phyloP scores from a whole-genome alignment of 1,284 basidiomycete species.

The Coniferiporia weirii region DNA sequence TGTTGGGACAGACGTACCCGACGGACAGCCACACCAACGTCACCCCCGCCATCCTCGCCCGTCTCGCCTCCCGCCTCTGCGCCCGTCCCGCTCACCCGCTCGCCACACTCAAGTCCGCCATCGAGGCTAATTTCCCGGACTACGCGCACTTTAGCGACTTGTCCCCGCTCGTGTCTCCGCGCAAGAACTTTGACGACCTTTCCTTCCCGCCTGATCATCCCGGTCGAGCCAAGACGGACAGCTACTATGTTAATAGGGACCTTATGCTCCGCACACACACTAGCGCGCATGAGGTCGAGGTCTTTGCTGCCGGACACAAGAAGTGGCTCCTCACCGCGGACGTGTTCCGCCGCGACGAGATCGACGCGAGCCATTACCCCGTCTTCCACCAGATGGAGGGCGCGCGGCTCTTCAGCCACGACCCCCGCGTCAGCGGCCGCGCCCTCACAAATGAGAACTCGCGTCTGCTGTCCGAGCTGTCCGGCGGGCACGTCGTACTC shows the following conservation, averaged over 20 bases:
- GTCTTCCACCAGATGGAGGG: conserved; percentile 99
- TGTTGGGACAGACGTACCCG: conserved; percentile 59
- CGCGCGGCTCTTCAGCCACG: conserved; percentile 71
- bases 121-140: conserved; percentile 78
- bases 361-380: conserved; percentile 95
- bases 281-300: conserved; percentile 94
- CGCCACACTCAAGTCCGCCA: conserved; percentile 75
- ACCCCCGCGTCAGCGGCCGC: conserved; percentile 38
- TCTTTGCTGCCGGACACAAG: conserved; percentile 72
- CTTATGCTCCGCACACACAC: conserved; percentile 97
- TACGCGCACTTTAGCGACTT: conserved; percentile 50
- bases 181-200: conserved; percentile 95
- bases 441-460: conserved; percentile 43
- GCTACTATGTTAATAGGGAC: conserved; percentile 91
- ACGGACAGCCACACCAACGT: conserved; percentile 83
- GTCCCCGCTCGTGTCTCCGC: conserved; percentile 79
- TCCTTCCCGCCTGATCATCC: conserved; percentile 94
- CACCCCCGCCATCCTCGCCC: conserved; percentile 78
- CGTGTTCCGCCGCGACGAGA: conserved; percentile 98
- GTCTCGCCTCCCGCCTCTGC: conserved; percentile 69
- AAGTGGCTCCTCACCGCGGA: conserved; percentile 95
- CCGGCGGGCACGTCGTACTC: conserved; percentile 72
- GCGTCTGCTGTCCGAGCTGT: conserved; percentile 56
- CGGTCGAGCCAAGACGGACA: conserved; percentile 85
- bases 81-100: conserved; percentile 80